Percentiles rank a stretch among this genome's conserved stretches.
Conservation (phyloP, 192 early-diverging fungal species). For the Anaeromyces robustus region DNA sequence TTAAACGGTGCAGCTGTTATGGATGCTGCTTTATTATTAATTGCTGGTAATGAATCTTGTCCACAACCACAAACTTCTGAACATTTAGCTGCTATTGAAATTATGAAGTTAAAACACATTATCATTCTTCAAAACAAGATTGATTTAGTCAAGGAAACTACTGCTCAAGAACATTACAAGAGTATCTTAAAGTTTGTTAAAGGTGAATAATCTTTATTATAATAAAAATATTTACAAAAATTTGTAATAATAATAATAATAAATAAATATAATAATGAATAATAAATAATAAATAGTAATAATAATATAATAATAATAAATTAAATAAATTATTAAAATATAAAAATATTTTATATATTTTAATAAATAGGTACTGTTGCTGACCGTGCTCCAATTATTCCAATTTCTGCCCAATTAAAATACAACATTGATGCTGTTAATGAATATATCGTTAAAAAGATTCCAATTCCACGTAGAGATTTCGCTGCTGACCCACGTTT, state of each 20-base stretch:
- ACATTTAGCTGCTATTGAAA: slow-evolving; percentile 97
- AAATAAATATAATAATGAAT: too few species aligned
- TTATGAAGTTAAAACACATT: slow-evolving; percentile 94
- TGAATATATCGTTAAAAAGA: slow-evolving; percentile 92
- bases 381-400: slow-evolving; percentile 86
- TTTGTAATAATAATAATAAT: too few species aligned
- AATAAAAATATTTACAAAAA: too few species aligned
- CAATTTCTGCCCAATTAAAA: slow-evolving; percentile 95
- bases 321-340: too few species aligned
- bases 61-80: slow-evolving; percentile 98
- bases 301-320: too few species aligned
- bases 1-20: slow-evolving; percentile 96
- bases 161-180: slow-evolving; percentile 75
- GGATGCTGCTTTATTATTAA: slow-evolving; percentile 93
- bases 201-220: slow-evolving; percentile 29
- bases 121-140: slow-evolving; percentile 99
- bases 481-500: slow-evolving; percentile 79
- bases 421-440: slow-evolving; percentile 96
- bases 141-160: slow-evolving; percentile 85
- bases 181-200: slow-evolving; percentile 86
- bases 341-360: slow-evolving; percentile 4
- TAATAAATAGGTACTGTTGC: slow-evolving; percentile 51
- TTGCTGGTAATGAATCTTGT: slow-evolving; percentile 96
- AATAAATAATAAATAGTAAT: too few species aligned
- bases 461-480: slow-evolving; percentile 84